Evolutionary conservation across 305 asterid genomes (phyloP).

Genomic region (Lippia alba): DNA sequence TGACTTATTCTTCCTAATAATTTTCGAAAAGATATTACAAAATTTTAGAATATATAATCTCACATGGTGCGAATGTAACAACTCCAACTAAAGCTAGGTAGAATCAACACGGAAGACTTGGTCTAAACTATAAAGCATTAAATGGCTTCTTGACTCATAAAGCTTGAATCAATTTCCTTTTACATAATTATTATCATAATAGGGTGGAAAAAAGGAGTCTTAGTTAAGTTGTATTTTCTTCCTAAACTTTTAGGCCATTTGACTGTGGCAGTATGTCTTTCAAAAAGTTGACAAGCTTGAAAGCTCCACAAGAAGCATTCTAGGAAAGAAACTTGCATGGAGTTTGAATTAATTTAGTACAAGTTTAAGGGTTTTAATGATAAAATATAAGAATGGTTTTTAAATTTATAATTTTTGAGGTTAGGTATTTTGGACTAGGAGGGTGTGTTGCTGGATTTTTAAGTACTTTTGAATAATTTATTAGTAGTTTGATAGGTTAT

Average conservation of each 20-base stretch:
- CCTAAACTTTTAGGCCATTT: slow-evolving; percentile 15
- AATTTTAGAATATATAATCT: background rate
- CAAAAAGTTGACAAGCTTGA: slow-evolving; percentile 6
- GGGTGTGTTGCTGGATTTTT: too few relatives aligned
- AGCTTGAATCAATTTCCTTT: background rate
- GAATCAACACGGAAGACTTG: slow-evolving; percentile 36
- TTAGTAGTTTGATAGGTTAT: too few relatives aligned
- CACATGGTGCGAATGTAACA: slow-evolving; percentile 33
- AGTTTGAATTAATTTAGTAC: background rate
- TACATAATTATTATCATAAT: background rate
- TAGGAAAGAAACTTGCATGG: slow-evolving; percentile 10
- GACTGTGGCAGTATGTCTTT: slow-evolving; percentile 31
- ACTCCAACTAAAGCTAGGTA: slow-evolving; percentile 32
- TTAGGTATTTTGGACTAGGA: slow-evolving; percentile 23
- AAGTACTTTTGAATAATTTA: too few relatives aligned
- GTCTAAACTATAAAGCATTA: slow-evolving; percentile 29
- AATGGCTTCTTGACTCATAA: slow-evolving; percentile 32
- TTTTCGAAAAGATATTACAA: background rate
- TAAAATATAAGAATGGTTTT: background rate
- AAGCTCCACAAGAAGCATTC: slow-evolving; percentile 21
- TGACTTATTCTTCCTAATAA: background rate
- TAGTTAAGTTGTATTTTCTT: too few relatives aligned
- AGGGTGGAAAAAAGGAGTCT: too few relatives aligned
- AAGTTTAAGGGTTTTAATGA: background rate
- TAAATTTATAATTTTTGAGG: background rate